Evolutionary conservation across 768 basidiomycete genomes (phyloP), one percentile per base, ranked within the genome.

Genomic region (Polyporus arcularius): DNA sequence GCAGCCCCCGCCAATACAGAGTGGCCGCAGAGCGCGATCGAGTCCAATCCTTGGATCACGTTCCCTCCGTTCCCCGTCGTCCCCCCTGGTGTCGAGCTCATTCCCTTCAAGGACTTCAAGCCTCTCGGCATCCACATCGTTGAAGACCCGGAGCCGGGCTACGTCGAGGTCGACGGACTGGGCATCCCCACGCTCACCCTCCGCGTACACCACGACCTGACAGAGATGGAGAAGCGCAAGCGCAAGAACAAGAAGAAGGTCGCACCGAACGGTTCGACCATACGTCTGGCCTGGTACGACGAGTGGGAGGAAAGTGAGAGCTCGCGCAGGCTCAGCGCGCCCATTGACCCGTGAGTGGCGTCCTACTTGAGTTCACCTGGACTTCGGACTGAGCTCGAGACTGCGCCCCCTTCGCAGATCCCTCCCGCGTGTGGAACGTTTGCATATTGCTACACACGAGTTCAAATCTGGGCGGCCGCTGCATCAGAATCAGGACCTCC

Each of bases 261-360:
- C 9, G 45, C 46, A 4, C 66, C 51, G 28, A 50, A 61, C 48
- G 69, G 63, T 16, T 67, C 69, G 2, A 59, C 61, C 48, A 72
- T 71, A 35, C 72, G 70, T 53, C 55, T 67, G 16, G 75, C 76
- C 43, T 92, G 89, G 89, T 89, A 81, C 75, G 84, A 89, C 60
- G 75, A 83, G n/a, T 92, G 90, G 90, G 82, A 81, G 52, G 83
- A 87, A 43, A 76, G 74, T 3, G 89, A 91, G 69, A 72, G 77
- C 50, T 72, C 79, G 35, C 76, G 84, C 59, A 71, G 75, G 41
- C 73, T 69, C 4, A 73, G 68, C 31, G 73, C 72, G 43, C 75
- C 72, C 39, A 82, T 81, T 58, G 78, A 89, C 67, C 71, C 75
- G 88, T 89, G 63, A 65, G 85, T 76, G 15, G 8, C 31, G 10